Percentiles rank a stretch among this genome's conserved stretches.
Conservation (phyloP, 2,329 filamentous ascomycete species). For the Trichoderma koningii region DNA sequence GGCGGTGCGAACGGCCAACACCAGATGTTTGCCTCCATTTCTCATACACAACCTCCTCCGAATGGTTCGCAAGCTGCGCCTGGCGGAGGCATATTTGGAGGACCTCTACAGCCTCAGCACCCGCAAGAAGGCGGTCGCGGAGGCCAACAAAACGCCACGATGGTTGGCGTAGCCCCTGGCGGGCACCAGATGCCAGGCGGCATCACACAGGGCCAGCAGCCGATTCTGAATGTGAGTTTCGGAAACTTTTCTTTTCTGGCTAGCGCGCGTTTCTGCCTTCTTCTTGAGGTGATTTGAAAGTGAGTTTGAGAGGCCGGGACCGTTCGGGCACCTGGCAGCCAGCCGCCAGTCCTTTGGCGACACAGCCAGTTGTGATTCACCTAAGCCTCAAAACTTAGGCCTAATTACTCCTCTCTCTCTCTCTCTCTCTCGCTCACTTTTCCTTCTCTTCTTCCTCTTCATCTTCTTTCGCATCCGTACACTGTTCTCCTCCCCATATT, state of each 20-base stretch:
- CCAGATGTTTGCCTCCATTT: constrained; percentile 60
- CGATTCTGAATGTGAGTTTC: constrained; percentile 54
- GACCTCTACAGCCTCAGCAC: constrained; percentile 62
- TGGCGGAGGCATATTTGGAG: constrained; percentile 67
- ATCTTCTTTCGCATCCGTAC: not conserved
- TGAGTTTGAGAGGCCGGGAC: not conserved
- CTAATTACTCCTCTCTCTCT: constrained; percentile 2
- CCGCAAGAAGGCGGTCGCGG: constrained; percentile 57
- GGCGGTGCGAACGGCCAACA: constrained; percentile 51
- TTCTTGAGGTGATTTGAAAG: constrained; percentile 1
- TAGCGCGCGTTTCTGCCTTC: not conserved
- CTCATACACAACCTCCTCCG: constrained; percentile 53
- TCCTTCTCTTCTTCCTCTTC: not conserved
- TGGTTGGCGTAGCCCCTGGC: constrained; percentile 49
- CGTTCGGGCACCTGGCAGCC: constrained; percentile 1
- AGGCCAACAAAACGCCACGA: constrained; percentile 56
- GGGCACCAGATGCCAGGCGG: constrained; percentile 45
- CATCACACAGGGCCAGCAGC: constrained; percentile 48
- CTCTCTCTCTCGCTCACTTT: not conserved
- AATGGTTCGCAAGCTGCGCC: constrained; percentile 59
- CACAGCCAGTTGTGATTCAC: constrained; percentile 23
- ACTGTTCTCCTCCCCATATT: not conserved
- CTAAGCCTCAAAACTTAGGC: not conserved
- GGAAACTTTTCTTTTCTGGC: not conserved
- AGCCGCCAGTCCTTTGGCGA: constrained; percentile 18